Percentiles rank a stretch among this genome's conserved stretches.
These are phyloP conservation scores for Botryobasidium botryosum DNA, from an alignment of 768 basidiomycete genomes.

Conservation along the genomic window DNA sequence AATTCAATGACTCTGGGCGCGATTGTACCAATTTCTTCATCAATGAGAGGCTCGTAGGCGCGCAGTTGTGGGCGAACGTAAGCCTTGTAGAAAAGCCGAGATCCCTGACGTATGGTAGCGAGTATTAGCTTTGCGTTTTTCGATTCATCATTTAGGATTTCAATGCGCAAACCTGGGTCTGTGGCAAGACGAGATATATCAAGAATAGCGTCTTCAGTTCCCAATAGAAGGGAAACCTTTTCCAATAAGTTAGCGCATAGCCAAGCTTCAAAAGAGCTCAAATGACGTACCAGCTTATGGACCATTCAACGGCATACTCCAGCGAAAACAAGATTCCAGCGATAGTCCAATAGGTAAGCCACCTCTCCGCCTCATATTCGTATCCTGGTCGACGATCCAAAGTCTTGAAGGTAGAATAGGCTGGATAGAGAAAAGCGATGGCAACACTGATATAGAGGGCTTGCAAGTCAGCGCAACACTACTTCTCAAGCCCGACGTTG, in stretches of 20 bases:
- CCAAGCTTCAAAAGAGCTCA: background rate
- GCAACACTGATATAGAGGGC: too few relatives aligned
- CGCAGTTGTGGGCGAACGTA: too few relatives aligned
- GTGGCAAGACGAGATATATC: conserved; percentile 45
- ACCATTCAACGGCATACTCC: conserved; percentile 45
- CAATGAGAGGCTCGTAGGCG: too few relatives aligned
- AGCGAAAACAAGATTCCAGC: conserved; percentile 41
- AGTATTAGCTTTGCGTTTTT: too few relatives aligned
- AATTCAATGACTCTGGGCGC: too few relatives aligned
- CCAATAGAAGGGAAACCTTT: conserved; percentile 64
- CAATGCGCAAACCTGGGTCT: too few relatives aligned
- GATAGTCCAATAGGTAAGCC: conserved; percentile 48
- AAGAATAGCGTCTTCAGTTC: conserved; percentile 52
- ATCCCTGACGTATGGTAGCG: too few relatives aligned
- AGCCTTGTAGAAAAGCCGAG: too few relatives aligned
- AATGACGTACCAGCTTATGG: conserved; percentile 42
- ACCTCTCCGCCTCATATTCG: conserved; percentile 37
- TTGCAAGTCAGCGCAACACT: too few relatives aligned
- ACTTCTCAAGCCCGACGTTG: too few relatives aligned
- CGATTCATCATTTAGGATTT: too few relatives aligned
- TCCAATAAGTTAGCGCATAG: conserved; percentile 12
- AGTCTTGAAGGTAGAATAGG: conserved; percentile 42
- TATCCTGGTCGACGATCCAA: conserved; percentile 34
- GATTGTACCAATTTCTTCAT: too few relatives aligned
- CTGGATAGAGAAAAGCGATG: conserved; percentile 6